A percentile compares a stretch with the other conserved stretches of the same genome.
These are phyloP conservation scores for Mortierella sp. DNA, from an alignment of 371 early-diverging fungal species.

Conservation along the genomic window DNA sequence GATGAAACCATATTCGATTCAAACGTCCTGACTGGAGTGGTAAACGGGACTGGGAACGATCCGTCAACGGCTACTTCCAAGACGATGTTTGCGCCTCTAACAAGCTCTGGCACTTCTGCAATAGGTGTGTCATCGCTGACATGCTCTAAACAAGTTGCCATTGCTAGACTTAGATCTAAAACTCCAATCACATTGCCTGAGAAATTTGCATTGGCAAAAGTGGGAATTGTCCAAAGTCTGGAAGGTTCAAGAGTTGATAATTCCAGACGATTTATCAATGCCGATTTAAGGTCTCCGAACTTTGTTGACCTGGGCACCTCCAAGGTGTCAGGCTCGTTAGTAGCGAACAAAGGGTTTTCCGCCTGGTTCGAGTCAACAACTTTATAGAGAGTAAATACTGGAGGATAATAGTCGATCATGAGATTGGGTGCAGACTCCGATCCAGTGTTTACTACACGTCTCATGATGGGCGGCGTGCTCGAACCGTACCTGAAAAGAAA, in stretches of 20 bases:
- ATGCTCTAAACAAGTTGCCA: constrained; percentile 28
- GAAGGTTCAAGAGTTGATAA: constrained; percentile 2
- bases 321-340: constrained; percentile 33
- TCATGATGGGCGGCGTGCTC: constrained; percentile 33
- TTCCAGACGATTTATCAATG: constrained; percentile 7
- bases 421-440: constrained; percentile 25
- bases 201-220: constrained; percentile 1
- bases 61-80: constrained; percentile 36
- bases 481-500: constrained; percentile 37
- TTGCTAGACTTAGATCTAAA: background rate
- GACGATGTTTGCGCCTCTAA: constrained; percentile 14
- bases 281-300: constrained; percentile 36
- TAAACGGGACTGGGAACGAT: constrained; percentile 11
- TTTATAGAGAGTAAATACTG: constrained; percentile 35
- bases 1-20: constrained; percentile 5
- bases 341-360: constrained; percentile 17
- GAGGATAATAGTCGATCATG: constrained; percentile 49
- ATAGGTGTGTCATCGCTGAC: constrained; percentile 30
- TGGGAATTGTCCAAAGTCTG: constrained; percentile 43
- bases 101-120: constrained; percentile 35
- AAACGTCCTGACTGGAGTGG: background rate
- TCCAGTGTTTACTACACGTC: constrained; percentile 46
- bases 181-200: constrained; percentile 38
- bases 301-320: constrained; percentile 43
- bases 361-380: constrained; percentile 32